phyloP scores from a whole-genome alignment of 441 rosid species.

The Adansonia gregorii region DNA sequence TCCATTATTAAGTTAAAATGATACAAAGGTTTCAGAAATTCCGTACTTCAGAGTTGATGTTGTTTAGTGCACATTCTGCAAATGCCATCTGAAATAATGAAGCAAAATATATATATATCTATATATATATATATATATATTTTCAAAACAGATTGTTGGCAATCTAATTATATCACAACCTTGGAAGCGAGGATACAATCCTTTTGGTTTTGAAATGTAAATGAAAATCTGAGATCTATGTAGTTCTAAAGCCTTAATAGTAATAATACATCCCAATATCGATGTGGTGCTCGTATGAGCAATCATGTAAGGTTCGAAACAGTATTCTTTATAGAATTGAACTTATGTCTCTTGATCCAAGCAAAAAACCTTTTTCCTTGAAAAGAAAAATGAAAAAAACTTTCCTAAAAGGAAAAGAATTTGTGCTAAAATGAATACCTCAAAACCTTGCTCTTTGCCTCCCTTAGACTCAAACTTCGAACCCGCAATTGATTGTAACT shows the following conservation, averaged over 20 bases:
- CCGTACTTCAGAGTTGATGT: not conserved
- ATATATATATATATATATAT: no score
- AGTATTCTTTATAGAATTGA: not conserved
- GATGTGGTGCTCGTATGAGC: not conserved
- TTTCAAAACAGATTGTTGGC: not conserved
- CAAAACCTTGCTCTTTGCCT: conserved; percentile 49
- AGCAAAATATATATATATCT: not conserved
- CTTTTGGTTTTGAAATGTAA: not conserved
- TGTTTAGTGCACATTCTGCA: not conserved
- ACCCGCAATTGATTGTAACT: conserved; percentile 45
- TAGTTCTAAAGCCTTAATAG: not conserved
- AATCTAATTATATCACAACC: conserved; percentile 8
- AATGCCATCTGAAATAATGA: not conserved
- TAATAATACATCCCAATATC: not conserved
- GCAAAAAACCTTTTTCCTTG: not conserved
- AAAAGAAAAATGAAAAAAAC: not conserved
- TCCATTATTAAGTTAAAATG: not conserved
- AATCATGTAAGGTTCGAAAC: not conserved
- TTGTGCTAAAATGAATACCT: conserved; percentile 46
- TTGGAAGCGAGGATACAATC: not conserved
- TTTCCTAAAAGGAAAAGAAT: not conserved
- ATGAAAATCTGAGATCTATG: not conserved
- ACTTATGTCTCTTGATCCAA: not conserved
- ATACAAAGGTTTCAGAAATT: not conserved
- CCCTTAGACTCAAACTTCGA: conserved; percentile 40